phyloP scores from a whole-genome alignment of 2,329 filamentous ascomycete species.

The Xylariaceae sp. region DNA sequence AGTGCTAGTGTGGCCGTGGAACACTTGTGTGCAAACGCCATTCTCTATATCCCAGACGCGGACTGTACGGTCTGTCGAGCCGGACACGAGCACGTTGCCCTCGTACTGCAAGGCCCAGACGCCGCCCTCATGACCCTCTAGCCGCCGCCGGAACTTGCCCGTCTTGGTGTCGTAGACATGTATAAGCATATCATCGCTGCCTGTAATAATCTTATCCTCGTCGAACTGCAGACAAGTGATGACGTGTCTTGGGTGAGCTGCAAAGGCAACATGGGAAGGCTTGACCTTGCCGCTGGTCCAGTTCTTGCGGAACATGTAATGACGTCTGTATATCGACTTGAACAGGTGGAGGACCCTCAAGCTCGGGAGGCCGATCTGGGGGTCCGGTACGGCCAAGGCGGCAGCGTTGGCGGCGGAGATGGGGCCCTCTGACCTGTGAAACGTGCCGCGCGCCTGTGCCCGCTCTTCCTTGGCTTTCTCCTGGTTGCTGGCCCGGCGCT shows the following conservation, averaged over 20 bases:
- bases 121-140: constrained; percentile 91
- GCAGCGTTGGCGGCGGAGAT: constrained; percentile 82
- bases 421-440: constrained; percentile 69
- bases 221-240: constrained; percentile 98
- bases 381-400: constrained; percentile 74
- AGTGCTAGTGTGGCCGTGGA: constrained; percentile 95
- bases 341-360: constrained; percentile 84
- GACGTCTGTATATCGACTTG: constrained; percentile 92
- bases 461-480: constrained; percentile 42
- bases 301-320: constrained; percentile 81
- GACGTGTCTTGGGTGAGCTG: constrained; percentile 92
- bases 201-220: constrained; percentile 94
- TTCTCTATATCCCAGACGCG: constrained; percentile 98
- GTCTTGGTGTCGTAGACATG: constrained; percentile 98
- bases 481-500: constrained; percentile 47
- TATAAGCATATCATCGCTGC: constrained; percentile 95
- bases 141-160: constrained; percentile 72
- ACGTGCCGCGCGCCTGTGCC: constrained; percentile 35
- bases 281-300: constrained; percentile 86
- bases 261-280: constrained; percentile 88
- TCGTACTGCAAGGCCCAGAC: constrained; percentile 98
- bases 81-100: constrained; percentile 89
- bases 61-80: constrained; percentile 94
- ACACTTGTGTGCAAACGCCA: constrained; percentile 87
- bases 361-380: constrained; percentile 70